phyloP scores from a whole-genome alignment of 2,329 filamentous ascomycete species.

The Cordyceps militaris region DNA sequence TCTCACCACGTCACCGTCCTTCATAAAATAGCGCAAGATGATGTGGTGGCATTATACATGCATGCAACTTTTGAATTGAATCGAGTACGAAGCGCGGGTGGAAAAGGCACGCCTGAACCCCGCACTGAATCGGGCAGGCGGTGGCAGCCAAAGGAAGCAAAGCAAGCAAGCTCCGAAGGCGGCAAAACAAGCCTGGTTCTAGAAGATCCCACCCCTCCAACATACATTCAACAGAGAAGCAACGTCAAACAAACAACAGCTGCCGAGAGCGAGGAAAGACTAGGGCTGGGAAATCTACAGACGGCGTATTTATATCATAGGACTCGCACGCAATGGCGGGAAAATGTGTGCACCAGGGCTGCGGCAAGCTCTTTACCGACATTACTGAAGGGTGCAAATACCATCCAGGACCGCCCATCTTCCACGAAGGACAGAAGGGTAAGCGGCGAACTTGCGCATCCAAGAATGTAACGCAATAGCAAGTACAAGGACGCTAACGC shows the following conservation, averaged over 20 bases:
- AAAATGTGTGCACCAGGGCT: conserved; percentile 96
- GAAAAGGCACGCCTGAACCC: conserved; percentile 19
- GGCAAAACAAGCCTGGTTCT: conserved; percentile 23
- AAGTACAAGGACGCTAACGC: neutral
- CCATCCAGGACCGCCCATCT: conserved; percentile 88
- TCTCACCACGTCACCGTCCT: too few relatives aligned
- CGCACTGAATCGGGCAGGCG: conserved; percentile 30
- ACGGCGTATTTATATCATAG: neutral
- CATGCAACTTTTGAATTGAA: neutral
- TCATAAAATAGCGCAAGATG: too few relatives aligned
- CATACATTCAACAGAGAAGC: neutral
- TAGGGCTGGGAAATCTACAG: neutral
- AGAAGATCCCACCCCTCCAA: conserved; percentile 23
- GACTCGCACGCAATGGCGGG: conserved; percentile 48
- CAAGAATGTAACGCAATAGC: neutral
- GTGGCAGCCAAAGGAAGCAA: conserved; percentile 21
- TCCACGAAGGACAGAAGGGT: conserved; percentile 99
- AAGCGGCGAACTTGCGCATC: conserved; percentile 17
- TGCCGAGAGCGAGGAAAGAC: neutral
- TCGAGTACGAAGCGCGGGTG: neutral
- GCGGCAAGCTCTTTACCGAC: conserved; percentile 81
- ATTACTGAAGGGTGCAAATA: conserved; percentile 78
- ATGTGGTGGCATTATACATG: too few relatives aligned
- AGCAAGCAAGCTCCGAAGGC: neutral
- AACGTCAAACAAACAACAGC: neutral